Evolutionary conservation across 768 basidiomycete species (phyloP).

Genomic region (Suillus bovinus): DNA sequence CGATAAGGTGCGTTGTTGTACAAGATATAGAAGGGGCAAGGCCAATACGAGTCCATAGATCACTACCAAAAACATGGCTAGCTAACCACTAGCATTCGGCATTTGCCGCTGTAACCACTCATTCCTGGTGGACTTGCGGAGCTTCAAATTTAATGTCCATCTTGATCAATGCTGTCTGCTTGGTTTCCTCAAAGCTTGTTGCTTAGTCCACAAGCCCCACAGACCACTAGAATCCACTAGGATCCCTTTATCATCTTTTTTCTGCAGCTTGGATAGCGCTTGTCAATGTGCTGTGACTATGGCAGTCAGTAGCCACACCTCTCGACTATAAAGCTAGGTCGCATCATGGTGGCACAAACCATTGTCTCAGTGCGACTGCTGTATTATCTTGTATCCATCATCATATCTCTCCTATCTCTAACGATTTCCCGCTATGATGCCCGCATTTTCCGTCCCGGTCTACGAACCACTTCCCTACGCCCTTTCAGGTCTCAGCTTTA

Average conservation of each 20-base stretch:
- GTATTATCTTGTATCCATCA: neutral
- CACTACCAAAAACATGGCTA: constrained; percentile 22
- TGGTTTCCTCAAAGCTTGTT: neutral
- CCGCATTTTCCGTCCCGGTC: constrained; percentile 7
- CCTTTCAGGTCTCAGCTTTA: constrained; percentile 8
- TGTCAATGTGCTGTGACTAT: neutral
- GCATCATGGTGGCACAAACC: neutral
- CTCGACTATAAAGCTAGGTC: neutral
- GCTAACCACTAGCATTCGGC: constrained; percentile 8
- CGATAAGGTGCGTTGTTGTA: constrained; percentile 17
- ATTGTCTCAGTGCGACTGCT: neutral
- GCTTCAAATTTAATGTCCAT: neutral
- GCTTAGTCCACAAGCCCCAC: neutral
- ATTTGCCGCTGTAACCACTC: constrained; percentile 5
- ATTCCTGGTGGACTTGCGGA: neutral
- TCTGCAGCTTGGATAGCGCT: neutral
- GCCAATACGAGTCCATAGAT: constrained; percentile 33
- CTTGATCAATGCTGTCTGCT: neutral
- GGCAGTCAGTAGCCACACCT: neutral
- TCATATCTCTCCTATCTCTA: constrained; percentile 5
- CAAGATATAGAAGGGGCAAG: constrained; percentile 32
- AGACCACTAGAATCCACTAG: neutral
- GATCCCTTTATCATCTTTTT: neutral
- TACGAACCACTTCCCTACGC: constrained; percentile 10
- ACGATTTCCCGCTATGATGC: constrained; percentile 7